Evolutionary conservation across 495 filamentous ascomycete genomes (phyloP).

Genomic region (Trichocladium uniseriatum): DNA sequence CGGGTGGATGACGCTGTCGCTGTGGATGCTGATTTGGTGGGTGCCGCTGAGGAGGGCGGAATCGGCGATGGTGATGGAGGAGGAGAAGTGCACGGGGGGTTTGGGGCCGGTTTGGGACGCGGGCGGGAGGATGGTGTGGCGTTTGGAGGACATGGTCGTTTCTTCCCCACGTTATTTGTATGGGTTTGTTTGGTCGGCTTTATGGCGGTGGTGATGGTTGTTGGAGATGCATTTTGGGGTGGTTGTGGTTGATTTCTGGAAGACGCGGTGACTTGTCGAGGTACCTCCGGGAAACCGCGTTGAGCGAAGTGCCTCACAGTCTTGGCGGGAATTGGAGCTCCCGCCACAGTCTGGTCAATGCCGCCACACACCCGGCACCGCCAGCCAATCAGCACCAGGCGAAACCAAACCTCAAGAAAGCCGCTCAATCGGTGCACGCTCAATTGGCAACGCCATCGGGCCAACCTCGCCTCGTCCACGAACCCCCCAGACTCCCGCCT

Average conservation of each 20-base stretch:
- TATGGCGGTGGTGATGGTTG: too few species aligned
- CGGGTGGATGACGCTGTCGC: slow-evolving; percentile 73
- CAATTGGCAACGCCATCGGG: slow-evolving; percentile 3
- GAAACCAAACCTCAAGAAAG: slow-evolving; percentile 25
- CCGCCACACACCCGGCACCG: too few species aligned
- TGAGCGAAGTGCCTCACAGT: slow-evolving; percentile 4
- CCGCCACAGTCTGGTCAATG: slow-evolving; percentile 5
- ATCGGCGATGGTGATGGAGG: slow-evolving; percentile 64
- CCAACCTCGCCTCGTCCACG: slow-evolving; percentile 12
- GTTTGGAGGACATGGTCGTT: slow-evolving; percentile 32
- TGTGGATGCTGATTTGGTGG: slow-evolving; percentile 59
- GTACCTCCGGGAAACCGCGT: too few species aligned
- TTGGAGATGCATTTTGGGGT: too few species aligned
- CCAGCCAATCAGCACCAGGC: slow-evolving; percentile 22
- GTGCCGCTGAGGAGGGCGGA: slow-evolving; percentile 63
- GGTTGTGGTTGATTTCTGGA: too few species aligned
- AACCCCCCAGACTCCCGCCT: slow-evolving; percentile 4
- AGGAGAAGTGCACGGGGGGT: slow-evolving; percentile 61
- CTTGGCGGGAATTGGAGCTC: too few species aligned
- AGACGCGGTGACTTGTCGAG: too few species aligned
- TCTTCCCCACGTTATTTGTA: neutral
- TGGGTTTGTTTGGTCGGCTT: neutral
- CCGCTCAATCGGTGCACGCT: slow-evolving; percentile 16
- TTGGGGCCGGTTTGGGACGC: slow-evolving; percentile 38
- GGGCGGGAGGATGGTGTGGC: slow-evolving; percentile 41